phyloP scores from a whole-genome alignment of 805 yeast genomes.

The Schizosaccharomyces pombe region DNA sequence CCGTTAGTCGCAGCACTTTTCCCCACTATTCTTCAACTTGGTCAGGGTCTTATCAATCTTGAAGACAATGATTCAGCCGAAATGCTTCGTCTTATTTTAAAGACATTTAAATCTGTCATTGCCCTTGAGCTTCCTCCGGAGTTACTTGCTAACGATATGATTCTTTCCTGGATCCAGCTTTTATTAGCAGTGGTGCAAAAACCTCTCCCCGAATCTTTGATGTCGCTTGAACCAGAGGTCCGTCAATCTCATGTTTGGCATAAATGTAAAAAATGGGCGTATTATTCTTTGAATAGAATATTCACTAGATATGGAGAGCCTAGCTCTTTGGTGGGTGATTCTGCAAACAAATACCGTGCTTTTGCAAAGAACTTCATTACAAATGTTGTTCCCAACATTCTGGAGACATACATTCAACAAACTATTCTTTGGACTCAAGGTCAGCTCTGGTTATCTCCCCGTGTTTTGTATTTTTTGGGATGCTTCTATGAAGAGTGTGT shows the following conservation, averaged over 20 bases:
- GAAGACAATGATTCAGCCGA: constrained; percentile 33
- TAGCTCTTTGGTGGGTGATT: constrained; percentile 11
- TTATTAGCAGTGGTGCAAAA: constrained; percentile 45
- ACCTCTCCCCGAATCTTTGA: constrained; percentile 30
- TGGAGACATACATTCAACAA: constrained; percentile 37
- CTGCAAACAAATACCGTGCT: constrained; percentile 27
- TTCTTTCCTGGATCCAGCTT: constrained; percentile 51
- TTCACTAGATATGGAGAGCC: constrained; percentile 19
- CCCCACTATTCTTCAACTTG: constrained; percentile 44
- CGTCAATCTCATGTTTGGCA: constrained; percentile 35
- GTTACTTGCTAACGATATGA: constrained; percentile 28
- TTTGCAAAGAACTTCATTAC: constrained; percentile 33
- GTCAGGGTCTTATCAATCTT: constrained; percentile 27
- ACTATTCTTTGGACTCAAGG: constrained; percentile 52
- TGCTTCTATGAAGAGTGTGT: constrained; percentile 40
- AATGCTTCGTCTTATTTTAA: constrained; percentile 48
- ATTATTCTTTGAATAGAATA: constrained; percentile 48
- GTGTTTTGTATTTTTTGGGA: constrained; percentile 14
- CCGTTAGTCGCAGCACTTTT: constrained; percentile 31
- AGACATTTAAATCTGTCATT: constrained; percentile 56
- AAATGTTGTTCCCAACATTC: constrained; percentile 49
- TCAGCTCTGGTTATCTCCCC: constrained; percentile 31
- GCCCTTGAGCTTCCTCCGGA: constrained; percentile 38
- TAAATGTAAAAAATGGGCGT: constrained; percentile 74
- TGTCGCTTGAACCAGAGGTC: constrained; percentile 29